Evolutionary conservation across 371 early-diverging fungal genomes (phyloP).

Genomic region (Paraphysoderma sedebokerense): DNA sequence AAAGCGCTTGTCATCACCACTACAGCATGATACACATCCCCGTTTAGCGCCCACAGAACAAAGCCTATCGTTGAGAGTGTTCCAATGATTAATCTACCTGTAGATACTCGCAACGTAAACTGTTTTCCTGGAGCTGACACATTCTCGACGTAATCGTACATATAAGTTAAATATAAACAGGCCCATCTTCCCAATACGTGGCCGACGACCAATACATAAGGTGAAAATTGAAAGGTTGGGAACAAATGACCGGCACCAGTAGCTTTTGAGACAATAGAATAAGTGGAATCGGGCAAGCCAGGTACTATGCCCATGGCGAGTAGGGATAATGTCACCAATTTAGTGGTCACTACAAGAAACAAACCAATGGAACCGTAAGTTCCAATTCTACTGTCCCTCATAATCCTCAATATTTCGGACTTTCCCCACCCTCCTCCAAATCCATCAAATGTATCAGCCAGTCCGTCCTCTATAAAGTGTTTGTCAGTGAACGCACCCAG

Average conservation of each 20-base stretch:
- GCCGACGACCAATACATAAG: background rate
- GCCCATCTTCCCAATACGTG: slow-evolving; percentile 1
- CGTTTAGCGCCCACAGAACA: background rate
- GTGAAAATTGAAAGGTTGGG: background rate
- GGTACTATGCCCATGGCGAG: no score
- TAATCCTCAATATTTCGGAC: background rate
- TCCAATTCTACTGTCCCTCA: background rate
- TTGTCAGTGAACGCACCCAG: background rate
- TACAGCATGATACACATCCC: background rate
- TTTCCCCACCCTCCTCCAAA: slow-evolving; percentile 1
- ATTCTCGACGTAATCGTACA: background rate
- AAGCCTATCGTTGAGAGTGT: background rate
- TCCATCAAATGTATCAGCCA: background rate
- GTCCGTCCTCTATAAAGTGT: background rate
- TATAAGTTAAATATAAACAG: background rate
- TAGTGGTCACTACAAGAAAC: background rate
- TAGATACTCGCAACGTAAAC: background rate
- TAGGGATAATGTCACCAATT: background rate
- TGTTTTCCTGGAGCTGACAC: background rate
- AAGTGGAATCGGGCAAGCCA: no score
- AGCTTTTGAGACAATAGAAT: background rate
- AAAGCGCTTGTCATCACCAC: background rate
- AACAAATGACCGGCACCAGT: background rate
- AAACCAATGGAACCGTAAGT: background rate
- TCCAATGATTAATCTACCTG: background rate